Evolutionary conservation across 495 filamentous ascomycete species (phyloP).

Genomic region (Neurospora sp.): DNA sequence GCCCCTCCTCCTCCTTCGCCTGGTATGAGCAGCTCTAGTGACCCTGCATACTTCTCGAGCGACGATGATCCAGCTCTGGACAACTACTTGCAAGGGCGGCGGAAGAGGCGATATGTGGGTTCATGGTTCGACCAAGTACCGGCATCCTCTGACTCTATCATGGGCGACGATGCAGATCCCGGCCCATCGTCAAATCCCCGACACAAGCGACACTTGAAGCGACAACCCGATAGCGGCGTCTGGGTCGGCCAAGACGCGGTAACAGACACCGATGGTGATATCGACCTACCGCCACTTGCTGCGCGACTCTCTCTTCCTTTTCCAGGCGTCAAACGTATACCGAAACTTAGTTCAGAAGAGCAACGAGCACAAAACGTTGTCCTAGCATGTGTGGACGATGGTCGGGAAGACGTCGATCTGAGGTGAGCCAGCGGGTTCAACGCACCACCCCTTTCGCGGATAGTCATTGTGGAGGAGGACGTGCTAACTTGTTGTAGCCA

Average conservation of each 20-base stretch:
- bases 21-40: conserved; percentile 45
- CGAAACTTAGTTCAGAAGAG: conserved; percentile 19
- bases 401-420: conserved; percentile 52
- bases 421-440: conserved; percentile 38
- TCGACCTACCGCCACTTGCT: conserved; percentile 15
- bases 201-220: conserved; percentile 45
- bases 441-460: neutral
- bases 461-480: neutral
- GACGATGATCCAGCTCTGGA: conserved; percentile 68
- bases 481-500: conserved; percentile 16
- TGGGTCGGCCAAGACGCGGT: conserved; percentile 60
- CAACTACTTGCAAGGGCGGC: conserved; percentile 48
- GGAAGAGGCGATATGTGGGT: conserved; percentile 52
- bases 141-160: conserved; percentile 28
- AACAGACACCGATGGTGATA: conserved; percentile 30
- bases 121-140: conserved; percentile 60
- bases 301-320: conserved; percentile 2
- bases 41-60: conserved; percentile 68
- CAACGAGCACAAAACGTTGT: conserved; percentile 28
- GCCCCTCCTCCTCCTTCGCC: conserved; percentile 16
- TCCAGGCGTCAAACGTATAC: neutral
- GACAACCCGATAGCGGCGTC: conserved; percentile 72
- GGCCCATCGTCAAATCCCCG: conserved; percentile 26
- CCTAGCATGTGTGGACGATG: conserved; percentile 48
- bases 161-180: conserved; percentile 19